phyloP scores from a whole-genome alignment of 2,329 filamentous ascomycete genomes.

The Xylariaceae sp. region DNA sequence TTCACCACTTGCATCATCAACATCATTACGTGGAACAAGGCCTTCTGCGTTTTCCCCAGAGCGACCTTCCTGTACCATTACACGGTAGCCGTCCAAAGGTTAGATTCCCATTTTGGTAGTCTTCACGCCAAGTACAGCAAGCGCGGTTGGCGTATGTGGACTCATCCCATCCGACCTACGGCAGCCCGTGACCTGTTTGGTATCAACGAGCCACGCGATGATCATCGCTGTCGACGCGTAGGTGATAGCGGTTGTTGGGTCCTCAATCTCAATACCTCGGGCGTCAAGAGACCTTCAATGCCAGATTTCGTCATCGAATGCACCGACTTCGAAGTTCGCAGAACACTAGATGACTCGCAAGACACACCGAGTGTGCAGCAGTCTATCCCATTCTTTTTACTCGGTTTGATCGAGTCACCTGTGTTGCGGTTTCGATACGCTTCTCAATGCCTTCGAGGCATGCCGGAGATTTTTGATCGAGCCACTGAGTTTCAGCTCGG shows the following conservation, averaged over 20 bases:
- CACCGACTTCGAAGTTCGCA: not conserved
- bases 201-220: not conserved
- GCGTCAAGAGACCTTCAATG: not conserved
- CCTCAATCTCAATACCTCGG: not conserved
- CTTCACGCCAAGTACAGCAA: not conserved
- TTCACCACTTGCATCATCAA: not conserved
- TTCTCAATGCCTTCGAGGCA: not conserved
- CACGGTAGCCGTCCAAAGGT: not conserved
- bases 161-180: not conserved
- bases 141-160: not conserved
- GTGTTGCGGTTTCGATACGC: not conserved
- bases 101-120: not conserved
- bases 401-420: not conserved
- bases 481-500: not conserved
- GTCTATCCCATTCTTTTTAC: not conserved
- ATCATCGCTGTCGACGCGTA: not conserved
- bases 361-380: not conserved
- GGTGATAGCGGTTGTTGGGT: not conserved
- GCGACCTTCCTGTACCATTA: not conserved
- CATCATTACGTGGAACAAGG: not conserved
- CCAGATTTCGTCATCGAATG: not conserved
- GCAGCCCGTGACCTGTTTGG: not conserved
- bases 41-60: not conserved
- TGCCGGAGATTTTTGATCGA: not conserved
- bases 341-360: not conserved